Evolutionary conservation across 371 early-diverging fungal species (phyloP), one percentile per base, ranked within the genome.

Genomic region (Dichotomocladium elegans): DNA sequence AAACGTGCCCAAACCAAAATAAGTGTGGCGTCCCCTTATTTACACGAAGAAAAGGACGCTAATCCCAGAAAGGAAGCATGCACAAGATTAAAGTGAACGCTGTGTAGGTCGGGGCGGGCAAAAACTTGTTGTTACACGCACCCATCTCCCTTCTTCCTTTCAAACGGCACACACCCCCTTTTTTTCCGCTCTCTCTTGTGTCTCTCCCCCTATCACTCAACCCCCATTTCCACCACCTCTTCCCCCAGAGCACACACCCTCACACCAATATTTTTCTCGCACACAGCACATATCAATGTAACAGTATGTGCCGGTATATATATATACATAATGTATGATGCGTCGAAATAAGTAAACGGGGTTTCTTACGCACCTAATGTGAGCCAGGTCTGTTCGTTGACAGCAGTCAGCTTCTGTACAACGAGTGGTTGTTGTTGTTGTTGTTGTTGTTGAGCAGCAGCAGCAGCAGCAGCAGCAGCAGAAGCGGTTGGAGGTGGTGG

Each of bases 311-410:
- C n/a, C n/a, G n/a, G n/a, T n/a, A n/a, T n/a, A n/a, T n/a, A n/a
- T n/a, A n/a, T n/a, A n/a, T n/a, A n/a, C n/a, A n/a, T n/a, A n/a
- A n/a, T n/a, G n/a, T n/a, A n/a, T n/a, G n/a, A n/a, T 14, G 27
- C 45, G 8, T 25, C n/a, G 25, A 14, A 19, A 43, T 22, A 45
- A 28, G 28, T 5, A 37, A 12, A 14, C n/a, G 21, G 37, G 21
- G 37, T 17, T 37, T 12, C 37, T 17, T 37, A 37, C 37, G 37
- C 37, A 82, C 92, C 92, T 49, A 90, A 66, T 47, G 85, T 86
- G 37, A 90, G 64, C 91, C 91, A 92, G 33, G 86, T 77, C 51
- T 88, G 81, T 52, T 90, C 91, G 47, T 90, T 89, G 54, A 84
- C 73, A 25, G 74, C 66, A 31, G 79, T 76, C 40, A 92, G 68